phyloP scores from a whole-genome alignment of 176 grass and related monocot species.

The Hyparrhenia diplandra region DNA sequence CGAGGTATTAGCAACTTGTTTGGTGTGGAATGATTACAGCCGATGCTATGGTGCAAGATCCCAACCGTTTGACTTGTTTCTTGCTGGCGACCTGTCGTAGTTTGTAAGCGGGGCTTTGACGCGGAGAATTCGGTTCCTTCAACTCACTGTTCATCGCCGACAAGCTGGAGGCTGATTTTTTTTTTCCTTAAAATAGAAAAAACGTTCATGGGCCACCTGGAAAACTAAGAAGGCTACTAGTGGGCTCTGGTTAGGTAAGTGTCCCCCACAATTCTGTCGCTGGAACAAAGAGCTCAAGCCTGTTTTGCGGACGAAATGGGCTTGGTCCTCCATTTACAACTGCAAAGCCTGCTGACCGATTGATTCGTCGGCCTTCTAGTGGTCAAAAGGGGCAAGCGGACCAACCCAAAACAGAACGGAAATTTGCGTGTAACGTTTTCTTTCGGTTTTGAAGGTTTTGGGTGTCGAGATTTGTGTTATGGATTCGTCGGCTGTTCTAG shows the following conservation, averaged over 20 bases:
- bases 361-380: no score
- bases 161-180: not conserved
- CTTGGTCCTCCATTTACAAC: not conserved
- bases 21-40: no score
- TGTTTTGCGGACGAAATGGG: not conserved
- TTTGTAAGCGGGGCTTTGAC: conserved; percentile 17
- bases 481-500: no score
- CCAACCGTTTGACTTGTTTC: no score
- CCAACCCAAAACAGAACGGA: no score
- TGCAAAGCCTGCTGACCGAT: not conserved
- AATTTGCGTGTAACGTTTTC: no score
- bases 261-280: not conserved
- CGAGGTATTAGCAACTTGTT: no score
- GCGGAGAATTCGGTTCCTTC: not conserved
- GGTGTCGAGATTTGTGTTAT: no score
- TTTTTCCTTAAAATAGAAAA: not conserved
- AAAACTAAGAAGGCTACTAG: not conserved
- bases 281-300: not conserved
- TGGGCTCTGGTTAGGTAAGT: not conserved
- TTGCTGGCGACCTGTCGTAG: no score
- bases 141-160: not conserved
- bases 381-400: no score
- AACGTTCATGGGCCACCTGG: not conserved
- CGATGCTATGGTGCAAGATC: no score
- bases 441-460: no score